These are phyloP conservation scores for Sugiyamaella novakii DNA, from an alignment of 1,139 yeast genomes.

Conservation along the genomic window DNA sequence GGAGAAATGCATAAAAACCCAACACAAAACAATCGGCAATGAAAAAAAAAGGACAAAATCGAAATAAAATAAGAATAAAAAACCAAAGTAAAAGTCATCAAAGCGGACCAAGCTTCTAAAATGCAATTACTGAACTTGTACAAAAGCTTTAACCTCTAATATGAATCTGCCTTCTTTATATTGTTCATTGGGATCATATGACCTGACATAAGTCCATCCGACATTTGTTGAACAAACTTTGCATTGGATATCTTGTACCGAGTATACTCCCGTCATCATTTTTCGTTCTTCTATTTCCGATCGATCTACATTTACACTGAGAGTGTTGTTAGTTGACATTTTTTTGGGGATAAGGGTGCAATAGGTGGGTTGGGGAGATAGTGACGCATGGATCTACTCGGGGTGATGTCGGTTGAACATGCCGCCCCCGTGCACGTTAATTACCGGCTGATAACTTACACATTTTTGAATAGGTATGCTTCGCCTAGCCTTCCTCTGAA, in stretches of 20 bases:
- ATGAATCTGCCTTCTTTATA: slow-evolving; percentile 82
- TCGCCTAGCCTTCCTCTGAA: slow-evolving; percentile 47
- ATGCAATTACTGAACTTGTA: slow-evolving; percentile 8
- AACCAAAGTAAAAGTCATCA: background rate
- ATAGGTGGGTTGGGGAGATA: no score
- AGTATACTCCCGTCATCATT: slow-evolving; percentile 74
- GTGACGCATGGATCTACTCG: no score
- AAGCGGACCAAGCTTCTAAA: no score
- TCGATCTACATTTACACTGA: slow-evolving; percentile 39
- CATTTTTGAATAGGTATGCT: slow-evolving; percentile 45
- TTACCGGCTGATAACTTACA: slow-evolving; percentile 39
- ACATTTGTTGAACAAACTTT: slow-evolving; percentile 61
- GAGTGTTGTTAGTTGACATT: no score
- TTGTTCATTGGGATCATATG: slow-evolving; percentile 56
- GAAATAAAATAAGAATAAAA: no score
- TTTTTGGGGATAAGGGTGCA: background rate
- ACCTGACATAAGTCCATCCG: slow-evolving; percentile 79
- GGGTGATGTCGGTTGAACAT: background rate
- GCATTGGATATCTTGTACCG: slow-evolving; percentile 65
- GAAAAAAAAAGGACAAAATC: background rate
- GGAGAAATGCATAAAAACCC: background rate
- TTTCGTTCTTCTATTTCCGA: slow-evolving; percentile 43
- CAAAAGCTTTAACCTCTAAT: slow-evolving; percentile 51
- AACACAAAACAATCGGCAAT: background rate
- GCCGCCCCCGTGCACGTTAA: no score